Conservation (phyloP, 192 early-diverging fungal genomes). For the Mortierella claussenii region DNA sequence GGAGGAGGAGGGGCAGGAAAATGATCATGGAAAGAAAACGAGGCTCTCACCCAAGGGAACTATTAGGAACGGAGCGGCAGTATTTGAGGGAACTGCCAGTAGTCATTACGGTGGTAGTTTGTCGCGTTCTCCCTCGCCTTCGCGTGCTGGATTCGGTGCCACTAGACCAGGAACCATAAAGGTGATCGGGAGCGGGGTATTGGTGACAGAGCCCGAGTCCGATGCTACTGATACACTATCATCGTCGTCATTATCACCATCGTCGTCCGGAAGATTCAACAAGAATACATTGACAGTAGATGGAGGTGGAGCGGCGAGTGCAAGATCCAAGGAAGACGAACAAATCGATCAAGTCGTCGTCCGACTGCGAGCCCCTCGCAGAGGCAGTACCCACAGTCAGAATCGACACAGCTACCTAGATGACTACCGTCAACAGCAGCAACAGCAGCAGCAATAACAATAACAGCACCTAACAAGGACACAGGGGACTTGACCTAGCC, state of each 20-base stretch:
- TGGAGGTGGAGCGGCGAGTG: not conserved
- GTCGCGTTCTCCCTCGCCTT: not conserved
- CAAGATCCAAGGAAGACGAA: not conserved
- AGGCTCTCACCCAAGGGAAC: not conserved
- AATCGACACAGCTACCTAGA: constrained; percentile 38
- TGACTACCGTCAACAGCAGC: constrained; percentile 19
- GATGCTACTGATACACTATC: too few species aligned
- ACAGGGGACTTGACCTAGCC: too few species aligned
- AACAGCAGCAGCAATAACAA: constrained; percentile 2
- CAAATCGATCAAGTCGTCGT: constrained; percentile 13
- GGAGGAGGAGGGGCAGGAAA: not conserved
- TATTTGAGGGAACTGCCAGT: constrained; percentile 58
- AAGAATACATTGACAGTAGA: not conserved
- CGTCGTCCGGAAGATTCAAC: too few species aligned
- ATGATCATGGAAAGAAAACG: not conserved
- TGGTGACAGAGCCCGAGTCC: too few species aligned
- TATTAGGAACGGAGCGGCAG: constrained; percentile 53
- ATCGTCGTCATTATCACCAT: too few species aligned
- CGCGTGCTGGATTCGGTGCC: too few species aligned
- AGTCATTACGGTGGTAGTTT: too few species aligned
- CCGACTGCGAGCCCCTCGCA: constrained; percentile 5
- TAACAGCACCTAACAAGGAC: not conserved
- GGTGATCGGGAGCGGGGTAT: too few species aligned
- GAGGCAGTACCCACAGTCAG: not conserved
- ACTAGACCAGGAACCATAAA: too few species aligned